Percentiles rank a stretch among this genome's conserved stretches.
phyloP scores from a whole-genome alignment of 78 protist species.

The Cavenderia fasciculata region DNA sequence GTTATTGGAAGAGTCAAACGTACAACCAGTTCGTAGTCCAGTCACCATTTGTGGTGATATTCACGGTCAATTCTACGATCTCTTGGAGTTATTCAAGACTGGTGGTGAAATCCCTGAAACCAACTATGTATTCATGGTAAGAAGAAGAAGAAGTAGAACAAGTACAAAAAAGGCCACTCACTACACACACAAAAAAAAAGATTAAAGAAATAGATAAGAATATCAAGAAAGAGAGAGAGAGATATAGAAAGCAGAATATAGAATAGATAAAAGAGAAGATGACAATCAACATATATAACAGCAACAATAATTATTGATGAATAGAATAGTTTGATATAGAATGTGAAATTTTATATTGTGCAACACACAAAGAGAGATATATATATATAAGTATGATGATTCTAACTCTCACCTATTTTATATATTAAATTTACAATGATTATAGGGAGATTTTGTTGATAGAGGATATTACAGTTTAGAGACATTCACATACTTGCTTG shows the following conservation, averaged over 20 bases:
- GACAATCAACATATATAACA: neutral
- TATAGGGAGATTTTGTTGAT: conserved; percentile 99
- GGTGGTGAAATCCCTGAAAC: conserved; percentile 97
- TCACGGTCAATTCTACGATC: conserved; percentile 98
- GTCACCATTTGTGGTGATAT: conserved; percentile 99
- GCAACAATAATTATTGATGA: neutral
- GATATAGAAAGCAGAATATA: neutral
- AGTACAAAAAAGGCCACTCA: neutral
- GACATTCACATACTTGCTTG: conserved; percentile 94
- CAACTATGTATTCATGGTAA: conserved; percentile 96
- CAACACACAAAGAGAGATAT: no score
- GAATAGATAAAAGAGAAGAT: neutral
- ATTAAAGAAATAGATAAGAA: neutral
- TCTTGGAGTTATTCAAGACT: conserved; percentile 94
- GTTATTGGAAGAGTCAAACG: conserved; percentile 96
- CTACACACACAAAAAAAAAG: neutral
- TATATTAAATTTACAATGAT: neutral
- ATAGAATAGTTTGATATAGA: no score
- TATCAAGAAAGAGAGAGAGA: neutral
- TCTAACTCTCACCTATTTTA: no score
- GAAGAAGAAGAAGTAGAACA: neutral
- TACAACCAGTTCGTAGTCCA: conserved; percentile 95
- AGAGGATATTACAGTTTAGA: conserved; percentile 98
- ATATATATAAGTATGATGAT: no score
- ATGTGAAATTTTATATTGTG: no score